Percentiles rank a stretch among this genome's conserved stretches.
phyloP scores from a whole-genome alignment of 2,329 filamentous ascomycete genomes.

The Colletotrichum orchidophilum region DNA sequence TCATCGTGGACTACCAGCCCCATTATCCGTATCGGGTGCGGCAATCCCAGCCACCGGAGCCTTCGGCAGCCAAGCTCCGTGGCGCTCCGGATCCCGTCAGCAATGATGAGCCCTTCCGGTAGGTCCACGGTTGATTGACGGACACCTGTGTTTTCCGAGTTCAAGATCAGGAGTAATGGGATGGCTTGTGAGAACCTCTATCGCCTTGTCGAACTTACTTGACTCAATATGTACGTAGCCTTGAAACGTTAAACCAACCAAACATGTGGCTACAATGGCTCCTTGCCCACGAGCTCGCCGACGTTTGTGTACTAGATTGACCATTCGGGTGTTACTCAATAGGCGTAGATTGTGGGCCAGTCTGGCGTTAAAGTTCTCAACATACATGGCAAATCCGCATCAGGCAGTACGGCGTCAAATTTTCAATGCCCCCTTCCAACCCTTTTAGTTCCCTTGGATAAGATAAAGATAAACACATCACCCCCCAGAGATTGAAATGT shows the following conservation, averaged over 20 bases:
- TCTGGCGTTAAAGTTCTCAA: no score
- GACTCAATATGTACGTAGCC: background rate
- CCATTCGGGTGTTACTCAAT: no score
- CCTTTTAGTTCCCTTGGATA: background rate
- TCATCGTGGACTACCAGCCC: no score
- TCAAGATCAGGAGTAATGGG: background rate
- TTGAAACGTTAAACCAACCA: no score
- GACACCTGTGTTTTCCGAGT: background rate
- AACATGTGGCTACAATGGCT: no score
- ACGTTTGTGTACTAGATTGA: no score
- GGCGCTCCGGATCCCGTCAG: background rate
- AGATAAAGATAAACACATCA: background rate
- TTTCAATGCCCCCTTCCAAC: background rate
- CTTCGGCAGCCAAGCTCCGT: background rate
- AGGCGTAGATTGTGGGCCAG: no score
- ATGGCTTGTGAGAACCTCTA: background rate
- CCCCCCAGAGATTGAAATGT: background rate
- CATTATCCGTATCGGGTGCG: no score
- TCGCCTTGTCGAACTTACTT: no score
- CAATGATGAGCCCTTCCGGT: background rate
- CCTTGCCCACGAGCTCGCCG: no score
- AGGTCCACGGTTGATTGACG: background rate
- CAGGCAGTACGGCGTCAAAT: background rate
- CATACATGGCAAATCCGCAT: background rate
- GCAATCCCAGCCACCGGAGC: background rate